Evolutionary conservation across 2,329 filamentous ascomycete genomes (phyloP).

Genomic region (Tolypocladium ophioglossoides): DNA sequence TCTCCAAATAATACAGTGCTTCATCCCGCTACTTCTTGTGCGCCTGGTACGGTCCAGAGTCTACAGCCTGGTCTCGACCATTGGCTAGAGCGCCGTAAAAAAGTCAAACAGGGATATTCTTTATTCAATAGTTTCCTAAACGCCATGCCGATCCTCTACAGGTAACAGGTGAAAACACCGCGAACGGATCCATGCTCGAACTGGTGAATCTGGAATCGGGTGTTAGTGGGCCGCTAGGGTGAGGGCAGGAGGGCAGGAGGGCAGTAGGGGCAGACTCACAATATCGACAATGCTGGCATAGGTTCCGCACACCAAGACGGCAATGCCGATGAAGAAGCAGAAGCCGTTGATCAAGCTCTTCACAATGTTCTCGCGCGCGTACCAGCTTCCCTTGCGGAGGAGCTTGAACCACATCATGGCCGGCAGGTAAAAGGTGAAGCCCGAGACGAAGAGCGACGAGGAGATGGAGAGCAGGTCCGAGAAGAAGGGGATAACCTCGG

Average conservation of each 20-base stretch:
- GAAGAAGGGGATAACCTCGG: slow-evolving; percentile 63
- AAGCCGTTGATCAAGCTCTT: slow-evolving; percentile 11
- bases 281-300: slow-evolving; percentile 16
- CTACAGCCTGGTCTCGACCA: neutral
- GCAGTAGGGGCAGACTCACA: slow-evolving; percentile 8
- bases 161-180: slow-evolving; percentile 8
- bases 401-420: slow-evolving; percentile 31
- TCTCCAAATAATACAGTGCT: neutral
- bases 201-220: slow-evolving; percentile 1
- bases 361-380: slow-evolving; percentile 14
- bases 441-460: slow-evolving; percentile 37
- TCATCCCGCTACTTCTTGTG: neutral
- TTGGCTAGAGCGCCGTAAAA: neutral
- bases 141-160: neutral
- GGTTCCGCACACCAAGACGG: slow-evolving; percentile 14
- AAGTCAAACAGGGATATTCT: neutral
- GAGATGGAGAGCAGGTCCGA: slow-evolving; percentile 47
- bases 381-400: slow-evolving; percentile 15
- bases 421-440: slow-evolving; percentile 23
- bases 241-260: neutral
- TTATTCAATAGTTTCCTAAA: neutral
- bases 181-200: neutral
- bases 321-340: slow-evolving; percentile 14
- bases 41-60: neutral
- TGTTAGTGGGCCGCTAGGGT: neutral